Base-by-base conservation (phyloP, 139 green algal genomes). In the Chlamydomonas sphaeroides region DNA sequence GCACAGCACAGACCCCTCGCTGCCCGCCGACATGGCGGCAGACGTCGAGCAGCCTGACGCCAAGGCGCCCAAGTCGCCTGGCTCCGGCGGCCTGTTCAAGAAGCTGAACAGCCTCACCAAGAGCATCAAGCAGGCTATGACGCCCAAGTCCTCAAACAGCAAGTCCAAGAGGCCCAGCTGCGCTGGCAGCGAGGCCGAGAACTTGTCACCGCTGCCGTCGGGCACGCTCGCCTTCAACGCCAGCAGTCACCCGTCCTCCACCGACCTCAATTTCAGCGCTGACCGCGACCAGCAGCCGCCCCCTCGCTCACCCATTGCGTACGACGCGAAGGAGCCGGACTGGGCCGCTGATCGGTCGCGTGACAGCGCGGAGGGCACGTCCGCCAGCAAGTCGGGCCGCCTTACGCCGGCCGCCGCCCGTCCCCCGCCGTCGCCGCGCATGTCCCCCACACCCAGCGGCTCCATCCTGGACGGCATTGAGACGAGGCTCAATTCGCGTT, bases 281-380 rank as follows among this genome's bases (percentile, higher is more conserved):
- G n/a, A n/a, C n/a, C 75, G 75, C 41, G 65, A 62, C 59, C 62
- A 82, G 42, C 75, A 82, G 45, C 59, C 35, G 61, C 59, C 30
- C 8, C n/a, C 30, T 6, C 21, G 38, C 15, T 80, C 74, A 23
- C 74, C 74, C 25, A 53, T 14, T 17, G 35, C 72, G 36, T 59
- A 25, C 20, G 74, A 80, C 18, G 59, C 70, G 10, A 59, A 39
- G 59, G 74, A 80, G 0, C 68, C 51, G 70, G 18, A 33, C 28
- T 25, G 3, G 4, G 3, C 18, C 11, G 18, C 0, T 10, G 42
- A 59, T 0, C 59, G 39, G 4, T 62, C 59, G 5, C 23, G n/a
- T 5, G 74, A 80, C 41, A 32, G 57, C 42, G 30, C 62, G 17
- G 74, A 80, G 11, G 63, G 42, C 21, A 30, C n/a, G 4, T 23